Base-by-base conservation (phyloP, 805 yeast genomes). In the Lipomyces oligophaga region DNA sequence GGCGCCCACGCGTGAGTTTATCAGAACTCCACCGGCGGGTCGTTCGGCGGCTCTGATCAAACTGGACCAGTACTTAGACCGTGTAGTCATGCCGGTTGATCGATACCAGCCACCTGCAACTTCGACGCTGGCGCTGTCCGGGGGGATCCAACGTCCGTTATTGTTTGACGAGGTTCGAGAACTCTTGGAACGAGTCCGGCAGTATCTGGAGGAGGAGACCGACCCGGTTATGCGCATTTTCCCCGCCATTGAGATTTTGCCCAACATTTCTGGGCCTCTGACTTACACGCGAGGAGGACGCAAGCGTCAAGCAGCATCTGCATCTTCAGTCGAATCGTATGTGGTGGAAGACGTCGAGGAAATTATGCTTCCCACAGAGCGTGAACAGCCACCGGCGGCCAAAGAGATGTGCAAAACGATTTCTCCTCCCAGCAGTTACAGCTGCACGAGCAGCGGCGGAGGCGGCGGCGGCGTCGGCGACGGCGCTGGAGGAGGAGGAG, bases 171-270 rank as follows among this genome's bases (percentile, higher is more conserved):
- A 45, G 24, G 44, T 42, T 1, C 40, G 52, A 24, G 27, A 15
- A 2, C 39, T 49, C 20, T 31, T 49, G 7, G 6, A 13, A 25
- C 28, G 39, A n/a, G 41, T 49, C 31, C 41, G 34, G 21, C 25
- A 15, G 7, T 33, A 26, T 15, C 32, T 49, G 11, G 18, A 7
- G 21, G 11, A 6, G 25, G 45, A 46, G 24, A 26, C 16, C 10
- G 52, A 41, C 18, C 35, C 34, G 4, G 20, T 38, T 1, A 19
- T 26, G 8, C 27, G 47, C 6, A 39, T 38, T 10, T 49, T 49
- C 25, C 54, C 52, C n/a, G 25, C 27, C 22, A 46, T 49, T 15
- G 54, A 49, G 35, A 37, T 49, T 22, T 34, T 49, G 22, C 54
- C 54, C 6, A 44, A 49, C n/a, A 32, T 45, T 8, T 13, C 26